Percentiles rank a stretch among this genome's conserved stretches.
These are phyloP conservation scores for Tolypocladium endophyticum DNA, from an alignment of 2,329 filamentous ascomycete species.

Conservation along the genomic window DNA sequence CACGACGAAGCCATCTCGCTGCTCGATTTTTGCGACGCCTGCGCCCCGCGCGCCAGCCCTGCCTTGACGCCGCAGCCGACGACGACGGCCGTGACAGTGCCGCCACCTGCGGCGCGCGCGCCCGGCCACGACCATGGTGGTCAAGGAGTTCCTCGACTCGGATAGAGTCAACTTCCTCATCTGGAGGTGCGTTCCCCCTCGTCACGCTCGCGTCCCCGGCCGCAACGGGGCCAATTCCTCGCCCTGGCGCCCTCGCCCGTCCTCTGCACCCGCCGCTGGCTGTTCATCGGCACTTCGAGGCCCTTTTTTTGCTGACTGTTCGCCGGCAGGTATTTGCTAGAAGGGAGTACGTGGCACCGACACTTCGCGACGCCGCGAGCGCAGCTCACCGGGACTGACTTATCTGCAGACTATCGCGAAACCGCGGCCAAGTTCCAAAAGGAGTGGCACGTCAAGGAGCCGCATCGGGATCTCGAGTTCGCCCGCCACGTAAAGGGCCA, in stretches of 20 bases:
- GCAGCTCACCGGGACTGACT: slow-evolving; percentile 13
- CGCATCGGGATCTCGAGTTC: slow-evolving; percentile 52
- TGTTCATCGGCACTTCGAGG: background rate
- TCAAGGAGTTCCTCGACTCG: slow-evolving; percentile 53
- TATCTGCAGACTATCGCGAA: slow-evolving; percentile 50
- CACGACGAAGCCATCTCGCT: slow-evolving; percentile 1
- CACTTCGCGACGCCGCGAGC: background rate
- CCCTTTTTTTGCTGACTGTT: slow-evolving; percentile 6
- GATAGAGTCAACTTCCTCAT: slow-evolving; percentile 61
- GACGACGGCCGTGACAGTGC: slow-evolving; percentile 15
- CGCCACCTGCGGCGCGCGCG: slow-evolving; percentile 20
- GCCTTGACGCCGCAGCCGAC: slow-evolving; percentile 5
- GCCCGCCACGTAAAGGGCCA: slow-evolving; percentile 55
- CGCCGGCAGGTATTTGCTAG: slow-evolving; percentile 42
- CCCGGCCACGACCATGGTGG: slow-evolving; percentile 30
- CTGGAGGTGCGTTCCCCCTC: slow-evolving; percentile 49
- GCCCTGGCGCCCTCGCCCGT: slow-evolving; percentile 4
- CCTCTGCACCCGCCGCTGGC: background rate
- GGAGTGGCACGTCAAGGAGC: slow-evolving; percentile 54
- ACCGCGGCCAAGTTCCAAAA: slow-evolving; percentile 58
- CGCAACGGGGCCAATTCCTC: slow-evolving; percentile 1
- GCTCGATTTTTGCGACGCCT: background rate
- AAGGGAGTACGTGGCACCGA: slow-evolving; percentile 45
- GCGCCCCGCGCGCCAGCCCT: slow-evolving; percentile 2
- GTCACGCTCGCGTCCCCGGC: slow-evolving; percentile 14